Evolutionary conservation across 2,329 filamentous ascomycete species (phyloP), one percentile per base, ranked within the genome.

Genomic region (Exophiala lecanii-corni): DNA sequence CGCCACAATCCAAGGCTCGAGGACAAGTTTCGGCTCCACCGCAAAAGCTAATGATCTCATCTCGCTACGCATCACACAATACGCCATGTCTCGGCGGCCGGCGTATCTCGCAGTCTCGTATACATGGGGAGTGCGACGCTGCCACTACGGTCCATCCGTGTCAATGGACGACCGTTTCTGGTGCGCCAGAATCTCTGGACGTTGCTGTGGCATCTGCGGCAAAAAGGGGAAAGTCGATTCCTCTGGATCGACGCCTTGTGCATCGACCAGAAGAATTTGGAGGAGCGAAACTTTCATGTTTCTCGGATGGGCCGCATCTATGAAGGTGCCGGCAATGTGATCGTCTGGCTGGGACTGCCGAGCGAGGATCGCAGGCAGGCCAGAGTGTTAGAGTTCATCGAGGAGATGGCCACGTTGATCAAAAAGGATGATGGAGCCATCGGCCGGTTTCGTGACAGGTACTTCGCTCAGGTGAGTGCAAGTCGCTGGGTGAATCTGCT

Each of bases 291-390:
- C 19, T 54, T 50, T 28, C 53, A 55, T 38, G 51, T 55, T 30
- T 44, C 50, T 23, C 40, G 49, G 13, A 55, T 55, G 53, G 45
- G 40, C 18, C 42, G 38, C n/a, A 54, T 55, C 43, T 55, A 55
- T 28, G 45, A 54, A 4, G 41, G 43, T 12, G 45, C 53, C 26
- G 41, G 39, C 5, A 40, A 23, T 26, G 45, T 47, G 3, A 47
- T 55, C 21, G 53, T 55, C 7, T 55, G 53, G 53, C 45, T 55
- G 32, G 65, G 65, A 17, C 30, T 50, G 25, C 49, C 49, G 5
- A 47, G 41, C 9, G 43, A 49, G 17, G 53, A 55, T 17, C 20
- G 53, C 18, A 38, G 48, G 9, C 48, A 55, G 43, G 46, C 51
- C 6, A 37, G 50, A 10, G 50, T 36, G 5, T 34, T 55, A 19